Evolutionary conservation across 163 green algal species (phyloP), one percentile per base, ranked within the genome.

Genomic region (Picocystis sp.): DNA sequence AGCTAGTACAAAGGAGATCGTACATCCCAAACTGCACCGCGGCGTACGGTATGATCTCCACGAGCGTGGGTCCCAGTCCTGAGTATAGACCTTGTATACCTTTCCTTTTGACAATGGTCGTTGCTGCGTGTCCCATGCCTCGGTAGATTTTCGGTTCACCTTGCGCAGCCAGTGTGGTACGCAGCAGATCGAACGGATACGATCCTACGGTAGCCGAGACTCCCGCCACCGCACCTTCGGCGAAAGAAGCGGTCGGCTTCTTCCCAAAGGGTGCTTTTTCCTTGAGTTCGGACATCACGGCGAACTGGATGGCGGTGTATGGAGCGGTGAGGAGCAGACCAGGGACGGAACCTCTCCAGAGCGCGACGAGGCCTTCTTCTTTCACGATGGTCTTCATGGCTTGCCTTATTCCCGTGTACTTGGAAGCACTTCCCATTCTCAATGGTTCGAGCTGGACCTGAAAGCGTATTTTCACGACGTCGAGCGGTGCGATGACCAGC

Each of bases 391-490:
- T 86, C 3, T 33, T 50, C 9, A 93, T 47, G 0, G 89, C 87
- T 55, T 97, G 84, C 3, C 52, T 2, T 17, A 96, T 65, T n/a
- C 79, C 77, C 0, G 73, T 89, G 66, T 98, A 98, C 55, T 97
- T 94, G 14, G 72, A 74, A 3, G 47, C 47, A 5, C 3, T 54
- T 54, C 15, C 19, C 29, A 38, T 38, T 38, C 8, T 5, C 29
- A 38, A 38, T 38, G 29, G 29, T 38, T 38, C 29, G 5, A 19
- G 47, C 13, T 19, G 15, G 34, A 76, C 81, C 59, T 98, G 90
- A 50, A 97, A 90, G 2, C 90, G 63, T 35, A 98, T 98, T 53
- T 98, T 98, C 11, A 98, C 63, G 0, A 98, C 86, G 63, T 98
- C 90, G 2, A 98, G 68, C 0, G 90, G 90, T 1, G 75, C 78